A percentile compares a stretch with the other conserved stretches of the same genome.
Evolutionary conservation across 2,329 filamentous ascomycete species (phyloP).

Genomic region (Monilinia aucupariae): DNA sequence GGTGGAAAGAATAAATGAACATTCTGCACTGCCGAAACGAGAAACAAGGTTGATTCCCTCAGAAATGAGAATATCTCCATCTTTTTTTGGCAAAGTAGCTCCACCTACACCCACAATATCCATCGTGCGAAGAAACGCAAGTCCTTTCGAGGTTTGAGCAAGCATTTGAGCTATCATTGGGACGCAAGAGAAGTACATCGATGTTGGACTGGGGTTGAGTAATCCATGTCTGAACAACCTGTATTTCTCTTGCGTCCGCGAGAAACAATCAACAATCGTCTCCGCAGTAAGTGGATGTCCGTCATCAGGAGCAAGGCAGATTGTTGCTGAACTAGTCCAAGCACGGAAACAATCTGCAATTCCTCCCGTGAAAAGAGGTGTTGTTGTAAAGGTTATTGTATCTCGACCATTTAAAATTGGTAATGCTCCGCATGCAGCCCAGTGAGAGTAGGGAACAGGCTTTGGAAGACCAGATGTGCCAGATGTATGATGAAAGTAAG

Average conservation of each 20-base stretch:
- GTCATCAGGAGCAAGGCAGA: constrained; percentile 58
- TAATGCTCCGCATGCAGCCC: constrained; percentile 49
- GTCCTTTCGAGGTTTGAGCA: constrained; percentile 39
- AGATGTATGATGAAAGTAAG: constrained; percentile 48
- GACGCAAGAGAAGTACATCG: constrained; percentile 55
- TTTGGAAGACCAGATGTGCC: constrained; percentile 61
- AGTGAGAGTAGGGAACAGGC: constrained; percentile 54
- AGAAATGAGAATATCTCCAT: constrained; percentile 50
- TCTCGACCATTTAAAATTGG: constrained; percentile 36
- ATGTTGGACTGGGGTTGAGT: neutral
- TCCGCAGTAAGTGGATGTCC: constrained; percentile 35
- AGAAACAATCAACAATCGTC: constrained; percentile 6
- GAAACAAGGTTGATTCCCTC: constrained; percentile 52
- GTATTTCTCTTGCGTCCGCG: neutral
- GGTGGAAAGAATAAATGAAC: constrained; percentile 60
- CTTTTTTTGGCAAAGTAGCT: constrained; percentile 47
- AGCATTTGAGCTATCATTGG: constrained; percentile 54
- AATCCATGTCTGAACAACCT: neutral
- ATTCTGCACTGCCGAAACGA: constrained; percentile 61
- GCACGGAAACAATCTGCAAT: constrained; percentile 57
- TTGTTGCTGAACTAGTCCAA: constrained; percentile 53
- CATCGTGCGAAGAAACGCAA: constrained; percentile 46
- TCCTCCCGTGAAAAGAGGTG: constrained; percentile 61
- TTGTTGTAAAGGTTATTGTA: constrained; percentile 56
- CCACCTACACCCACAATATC: constrained; percentile 59